A percentile compares a stretch with the other conserved stretches of the same genome.
Evolutionary conservation across 2,329 filamentous ascomycete genomes (phyloP).

Genomic region (Teratosphaeria viscida): DNA sequence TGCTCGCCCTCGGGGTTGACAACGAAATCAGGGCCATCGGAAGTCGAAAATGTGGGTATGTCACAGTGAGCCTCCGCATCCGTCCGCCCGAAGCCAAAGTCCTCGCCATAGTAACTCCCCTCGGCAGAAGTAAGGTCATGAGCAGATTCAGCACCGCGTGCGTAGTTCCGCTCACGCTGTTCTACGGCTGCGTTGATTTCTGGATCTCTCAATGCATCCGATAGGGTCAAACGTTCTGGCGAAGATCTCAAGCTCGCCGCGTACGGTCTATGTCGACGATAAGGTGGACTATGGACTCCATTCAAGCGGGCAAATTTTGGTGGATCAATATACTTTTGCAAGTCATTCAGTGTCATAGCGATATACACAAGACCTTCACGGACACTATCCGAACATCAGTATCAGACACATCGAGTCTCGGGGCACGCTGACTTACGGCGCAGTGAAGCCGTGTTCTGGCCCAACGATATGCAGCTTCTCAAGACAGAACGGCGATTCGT

Average conservation of each 20-base stretch:
- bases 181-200: constrained; percentile 15
- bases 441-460: constrained; percentile 68
- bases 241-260: constrained; percentile 11
- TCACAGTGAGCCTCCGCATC: constrained; percentile 20
- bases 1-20: constrained; percentile 9
- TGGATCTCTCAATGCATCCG: constrained; percentile 22
- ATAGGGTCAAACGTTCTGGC: constrained; percentile 19
- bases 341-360: constrained; percentile 70
- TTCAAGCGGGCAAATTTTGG: constrained; percentile 15
- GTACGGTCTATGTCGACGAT: constrained; percentile 10
- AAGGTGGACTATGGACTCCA: constrained; percentile 17
- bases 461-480: constrained; percentile 83
- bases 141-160: constrained; percentile 8
- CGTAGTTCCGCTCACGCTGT: constrained; percentile 7
- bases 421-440: constrained; percentile 56
- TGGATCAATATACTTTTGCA: constrained; percentile 42
- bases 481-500: constrained; percentile 68
- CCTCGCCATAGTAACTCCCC: constrained; percentile 11
- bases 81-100: constrained; percentile 11
- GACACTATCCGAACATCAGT: constrained; percentile 44
- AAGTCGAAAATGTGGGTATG: constrained; percentile 8
- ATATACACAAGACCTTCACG: constrained; percentile 90
- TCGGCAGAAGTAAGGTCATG: constrained; percentile 7
- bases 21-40: constrained; percentile 7
- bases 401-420: not conserved